Evolutionary conservation across 1,139 yeast genomes (phyloP).

Genomic region (Geotrichum klebahnii): DNA sequence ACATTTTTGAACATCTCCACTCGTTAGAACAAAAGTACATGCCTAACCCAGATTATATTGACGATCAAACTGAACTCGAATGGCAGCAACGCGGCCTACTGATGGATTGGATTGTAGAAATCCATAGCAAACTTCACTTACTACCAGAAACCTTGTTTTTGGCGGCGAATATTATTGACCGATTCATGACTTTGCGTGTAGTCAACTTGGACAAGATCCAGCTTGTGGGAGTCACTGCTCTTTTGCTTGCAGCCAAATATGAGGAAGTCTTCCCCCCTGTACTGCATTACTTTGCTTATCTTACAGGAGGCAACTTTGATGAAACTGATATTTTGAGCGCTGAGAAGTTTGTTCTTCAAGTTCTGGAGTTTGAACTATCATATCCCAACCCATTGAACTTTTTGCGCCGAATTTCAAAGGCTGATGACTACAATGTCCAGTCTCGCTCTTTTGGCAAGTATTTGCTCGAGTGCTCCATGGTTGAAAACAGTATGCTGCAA

Average conservation of each 20-base stretch:
- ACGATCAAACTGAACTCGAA: constrained; percentile 68
- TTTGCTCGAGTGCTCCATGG: constrained; percentile 71
- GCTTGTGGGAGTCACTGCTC: constrained; percentile 81
- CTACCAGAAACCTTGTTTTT: constrained; percentile 87
- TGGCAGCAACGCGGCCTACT: constrained; percentile 85
- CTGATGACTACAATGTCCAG: constrained; percentile 91
- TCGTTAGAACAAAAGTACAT: constrained; percentile 69
- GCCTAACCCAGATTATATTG: constrained; percentile 72
- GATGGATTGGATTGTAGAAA: constrained; percentile 93
- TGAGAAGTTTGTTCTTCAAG: constrained; percentile 74
- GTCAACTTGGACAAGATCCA: constrained; percentile 84
- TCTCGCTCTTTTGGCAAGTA: constrained; percentile 90
- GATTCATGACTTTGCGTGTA: constrained; percentile 75
- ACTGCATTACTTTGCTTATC: constrained; percentile 80
- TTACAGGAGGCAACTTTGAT: constrained; percentile 78
- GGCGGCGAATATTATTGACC: constrained; percentile 85
- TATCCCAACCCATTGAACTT: constrained; percentile 95
- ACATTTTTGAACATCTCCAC: constrained; percentile 75
- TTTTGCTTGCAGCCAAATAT: constrained; percentile 90
- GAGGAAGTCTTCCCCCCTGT: constrained; percentile 94
- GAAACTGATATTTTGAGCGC: constrained; percentile 85
- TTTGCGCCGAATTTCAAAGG: constrained; percentile 84
- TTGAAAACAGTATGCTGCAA: constrained; percentile 78
- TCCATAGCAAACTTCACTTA: constrained; percentile 79
- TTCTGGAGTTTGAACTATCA: constrained; percentile 71